Evolutionary conservation across 805 yeast genomes (phyloP).

Genomic region (Candida xyloterini): DNA sequence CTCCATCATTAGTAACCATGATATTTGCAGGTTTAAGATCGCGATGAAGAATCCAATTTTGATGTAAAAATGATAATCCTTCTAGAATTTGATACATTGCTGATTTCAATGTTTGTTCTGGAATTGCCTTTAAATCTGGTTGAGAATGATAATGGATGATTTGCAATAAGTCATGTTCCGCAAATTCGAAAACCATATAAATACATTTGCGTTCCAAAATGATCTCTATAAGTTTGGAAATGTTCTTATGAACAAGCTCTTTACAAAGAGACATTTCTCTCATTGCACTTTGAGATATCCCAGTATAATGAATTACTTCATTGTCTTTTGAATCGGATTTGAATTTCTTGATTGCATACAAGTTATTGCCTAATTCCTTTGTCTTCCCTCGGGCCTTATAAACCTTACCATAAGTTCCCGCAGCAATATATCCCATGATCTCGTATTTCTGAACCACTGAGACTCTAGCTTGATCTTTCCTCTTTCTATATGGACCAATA

Average conservation of each 20-base stretch:
- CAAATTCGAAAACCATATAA: conserved; percentile 93
- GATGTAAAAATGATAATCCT: conserved; percentile 89
- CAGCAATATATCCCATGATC: conserved; percentile 93
- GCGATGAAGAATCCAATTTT: conserved; percentile 94
- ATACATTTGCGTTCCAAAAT: conserved; percentile 84
- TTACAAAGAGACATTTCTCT: conserved; percentile 95
- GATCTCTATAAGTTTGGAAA: conserved; percentile 77
- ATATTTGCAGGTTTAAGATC: conserved; percentile 97
- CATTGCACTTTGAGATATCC: conserved; percentile 93
- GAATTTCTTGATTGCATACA: conserved; percentile 91
- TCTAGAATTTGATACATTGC: conserved; percentile 89
- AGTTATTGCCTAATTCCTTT: conserved; percentile 27
- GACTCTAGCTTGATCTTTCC: conserved; percentile 63
- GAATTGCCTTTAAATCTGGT: conserved; percentile 76
- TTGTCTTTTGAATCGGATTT: conserved; percentile 87
- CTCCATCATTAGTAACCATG: conserved; percentile 87
- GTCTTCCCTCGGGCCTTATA: conserved; percentile 71
- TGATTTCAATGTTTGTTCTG: conserved; percentile 75
- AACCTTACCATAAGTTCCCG: conserved; percentile 95
- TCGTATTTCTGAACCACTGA: conserved; percentile 84
- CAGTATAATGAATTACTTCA: conserved; percentile 85
- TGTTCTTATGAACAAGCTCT: conserved; percentile 76
- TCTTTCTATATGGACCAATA: conserved; percentile 54
- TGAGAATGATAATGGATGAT: conserved; percentile 93
- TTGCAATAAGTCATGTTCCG: conserved; percentile 93